phyloP scores from a whole-genome alignment of 2,329 filamentous ascomycete species.

The Grosmannia clavigera region DNA sequence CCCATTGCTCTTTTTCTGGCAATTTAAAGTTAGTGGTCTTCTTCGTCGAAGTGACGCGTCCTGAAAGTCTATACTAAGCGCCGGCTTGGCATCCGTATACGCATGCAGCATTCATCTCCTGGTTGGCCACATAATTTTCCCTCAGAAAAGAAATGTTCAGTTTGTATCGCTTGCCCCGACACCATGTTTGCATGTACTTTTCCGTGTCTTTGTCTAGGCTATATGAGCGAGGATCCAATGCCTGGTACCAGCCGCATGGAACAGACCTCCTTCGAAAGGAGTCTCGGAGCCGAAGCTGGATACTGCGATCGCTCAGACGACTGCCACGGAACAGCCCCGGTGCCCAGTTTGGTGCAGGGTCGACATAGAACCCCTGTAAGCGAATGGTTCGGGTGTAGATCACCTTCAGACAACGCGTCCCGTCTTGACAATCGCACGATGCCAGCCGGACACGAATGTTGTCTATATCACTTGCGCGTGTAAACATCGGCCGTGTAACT shows the following conservation, averaged over 20 bases:
- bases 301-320: background rate
- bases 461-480: background rate
- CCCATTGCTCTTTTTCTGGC: background rate
- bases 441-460: background rate
- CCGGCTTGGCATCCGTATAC: background rate
- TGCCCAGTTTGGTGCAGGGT: background rate
- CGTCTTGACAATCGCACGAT: background rate
- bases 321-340: background rate
- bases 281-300: background rate
- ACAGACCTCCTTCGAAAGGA: background rate
- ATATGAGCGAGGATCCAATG: background rate
- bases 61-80: background rate
- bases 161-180: background rate
- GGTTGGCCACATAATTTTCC: background rate
- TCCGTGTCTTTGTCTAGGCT: background rate
- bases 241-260: conserved; percentile 3
- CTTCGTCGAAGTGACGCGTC: background rate
- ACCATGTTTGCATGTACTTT: background rate
- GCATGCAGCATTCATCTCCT: conserved; percentile 1
- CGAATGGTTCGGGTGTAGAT: conserved; percentile 3
- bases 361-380: conserved; percentile 1
- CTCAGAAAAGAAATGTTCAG: background rate
- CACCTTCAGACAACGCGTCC: background rate
- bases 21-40: background rate
- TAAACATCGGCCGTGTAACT: background rate